Base-by-base conservation (phyloP, 2,329 filamentous ascomycete genomes). In the Emericellopsis cladophorae region DNA sequence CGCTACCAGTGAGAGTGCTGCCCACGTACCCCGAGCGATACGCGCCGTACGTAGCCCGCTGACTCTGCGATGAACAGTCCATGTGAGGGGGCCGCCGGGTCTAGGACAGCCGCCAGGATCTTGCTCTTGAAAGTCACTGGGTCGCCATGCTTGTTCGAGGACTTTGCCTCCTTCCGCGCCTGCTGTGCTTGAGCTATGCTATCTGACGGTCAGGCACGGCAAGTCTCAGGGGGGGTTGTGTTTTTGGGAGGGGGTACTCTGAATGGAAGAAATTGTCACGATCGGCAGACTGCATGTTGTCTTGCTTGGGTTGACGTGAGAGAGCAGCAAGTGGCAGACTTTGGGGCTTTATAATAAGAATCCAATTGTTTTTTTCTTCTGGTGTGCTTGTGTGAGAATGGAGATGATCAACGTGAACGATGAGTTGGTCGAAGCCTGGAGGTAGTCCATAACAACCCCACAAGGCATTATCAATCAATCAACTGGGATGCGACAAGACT, bases 231-330 rank as follows among this genome's bases (percentile, higher is more conserved):
- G 37, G 37, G 26, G 31, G 12, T 18, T 40, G 35, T 31, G 26
- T 18, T 10, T 14, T 22, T 34, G 15, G 15, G 38, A 40, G 55
- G 21, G 59, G 79, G 62, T 65, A 92, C 86, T 89, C 84, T 24
- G 88, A 93, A 61, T 95, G 85, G 56, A 96, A 96, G 67, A 93
- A 96, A 55, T 92, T 78, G 24, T 83, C 80, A 40, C 80, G 73
- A 54, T 94, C 76, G 39, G 75, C 72, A 23, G 84, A 83, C 47
- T 77, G 73, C 59, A 84, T 82, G 68, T 76, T 26, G 22, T 5
- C 7, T 36, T 4, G 18, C 18, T 21, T 21, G 26, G 26, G 4
- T 9, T 12, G 26, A 9, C 26, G 8, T 29, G 26, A 29, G 26
- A 26, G 24, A 29, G 18, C 18, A 21, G 18, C 5, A 5, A 21